phyloP scores from a whole-genome alignment of 805 yeast genomes.

The Suhomyces pyralidae region DNA sequence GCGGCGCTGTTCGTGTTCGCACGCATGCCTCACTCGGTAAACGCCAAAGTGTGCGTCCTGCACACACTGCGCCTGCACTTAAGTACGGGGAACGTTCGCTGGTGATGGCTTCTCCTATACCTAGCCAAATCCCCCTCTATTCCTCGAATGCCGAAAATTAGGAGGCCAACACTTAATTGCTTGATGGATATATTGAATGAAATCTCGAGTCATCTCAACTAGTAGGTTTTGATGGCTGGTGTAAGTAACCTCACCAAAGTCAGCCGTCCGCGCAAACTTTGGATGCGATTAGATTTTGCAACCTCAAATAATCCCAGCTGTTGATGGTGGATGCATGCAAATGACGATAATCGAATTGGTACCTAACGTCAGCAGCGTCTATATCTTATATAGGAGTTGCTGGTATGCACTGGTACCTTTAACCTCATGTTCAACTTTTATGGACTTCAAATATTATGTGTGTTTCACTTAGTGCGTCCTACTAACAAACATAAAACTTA shows the following conservation, averaged over 20 bases:
- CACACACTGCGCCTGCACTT: neutral
- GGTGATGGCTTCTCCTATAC: constrained; percentile 5
- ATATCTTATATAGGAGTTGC: neutral
- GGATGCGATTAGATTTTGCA: constrained; percentile 1
- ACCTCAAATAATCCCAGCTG: neutral
- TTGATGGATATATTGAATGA: neutral
- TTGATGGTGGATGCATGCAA: neutral
- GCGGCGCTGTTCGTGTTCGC: neutral
- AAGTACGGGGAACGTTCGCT: neutral
- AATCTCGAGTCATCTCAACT: neutral
- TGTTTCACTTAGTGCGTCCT: constrained; percentile 2
- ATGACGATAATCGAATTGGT: neutral
- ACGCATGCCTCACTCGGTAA: neutral
- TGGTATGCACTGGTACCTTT: neutral
- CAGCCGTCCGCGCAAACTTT: constrained; percentile 1
- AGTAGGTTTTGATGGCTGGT: neutral
- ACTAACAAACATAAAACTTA: constrained; percentile 2
- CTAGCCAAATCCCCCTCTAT: constrained; percentile 6
- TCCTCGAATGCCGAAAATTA: neutral
- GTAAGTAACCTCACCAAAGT: neutral
- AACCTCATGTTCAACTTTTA: neutral
- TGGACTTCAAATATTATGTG: neutral
- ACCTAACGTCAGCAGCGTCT: neutral
- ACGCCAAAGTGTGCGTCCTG: neutral
- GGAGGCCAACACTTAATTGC: neutral